Evolutionary conservation across 164 flowering plant species (phyloP), one percentile per base, ranked within the genome.

Genomic region (Annona squamosa): DNA sequence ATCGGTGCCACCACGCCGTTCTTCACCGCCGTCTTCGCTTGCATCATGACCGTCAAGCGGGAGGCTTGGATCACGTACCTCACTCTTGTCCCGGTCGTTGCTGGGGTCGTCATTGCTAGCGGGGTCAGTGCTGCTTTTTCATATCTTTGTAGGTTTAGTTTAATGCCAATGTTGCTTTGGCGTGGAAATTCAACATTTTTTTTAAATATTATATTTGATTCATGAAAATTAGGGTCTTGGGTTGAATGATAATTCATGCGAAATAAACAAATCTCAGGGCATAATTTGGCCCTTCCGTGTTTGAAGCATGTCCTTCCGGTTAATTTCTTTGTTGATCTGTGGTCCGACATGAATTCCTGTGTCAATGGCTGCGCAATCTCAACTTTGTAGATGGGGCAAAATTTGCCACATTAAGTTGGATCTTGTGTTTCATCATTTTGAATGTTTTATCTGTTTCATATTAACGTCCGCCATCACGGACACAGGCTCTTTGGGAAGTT

Each of bases 21-120:
- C 75, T 84, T 84, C 72, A 85, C 87, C 0, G 88, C 88, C 9
- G 84, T 85, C 0, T 82, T 85, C 63, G 88, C 88, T 0, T 85
- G 84, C 65, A 42, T 85, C 18, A 84, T 85, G 85, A 85, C 86
- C 1, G 66, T 81, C 4, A 85, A 84, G 66, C 77, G 83, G 77
- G 88, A 85, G 67, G 84, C 80, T 26, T 85, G 88, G 86, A 77
- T 85, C 46, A 85, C 88, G 59, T 85, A 85, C 59, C 72, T 76
- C n/a, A 75, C 86, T 63, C 83, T 85, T 13, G 61, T 85, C 45
- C 88, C 88, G 19, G 88, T 85, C 42, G 88, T 85, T 4, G 74
- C 85, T 26, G 88, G 88, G 41, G 88, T 85, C 18, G 47, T 85
- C 68, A 82, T 85, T 52, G 86, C 88, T 18, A 84, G 85, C 70